These are phyloP conservation scores for Xylaria sp. DNA, from an alignment of 2,329 filamentous ascomycete species.

Conservation along the genomic window DNA sequence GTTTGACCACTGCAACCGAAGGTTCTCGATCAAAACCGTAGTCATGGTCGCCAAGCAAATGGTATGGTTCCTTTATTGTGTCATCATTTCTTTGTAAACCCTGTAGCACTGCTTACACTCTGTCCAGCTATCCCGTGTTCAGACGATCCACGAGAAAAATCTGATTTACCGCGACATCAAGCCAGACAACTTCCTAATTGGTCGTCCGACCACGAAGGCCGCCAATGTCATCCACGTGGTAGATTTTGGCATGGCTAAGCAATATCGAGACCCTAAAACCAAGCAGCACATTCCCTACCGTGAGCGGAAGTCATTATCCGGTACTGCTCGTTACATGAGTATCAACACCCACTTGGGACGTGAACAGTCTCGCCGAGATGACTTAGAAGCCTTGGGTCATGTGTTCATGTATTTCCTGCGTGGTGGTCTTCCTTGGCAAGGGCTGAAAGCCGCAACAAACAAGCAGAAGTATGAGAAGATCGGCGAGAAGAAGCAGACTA, in stretches of 20 bases:
- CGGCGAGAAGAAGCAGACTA: constrained; percentile 99
- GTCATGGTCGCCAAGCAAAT: constrained; percentile 99
- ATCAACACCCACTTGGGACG: constrained; percentile 98
- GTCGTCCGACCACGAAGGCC: constrained; percentile 89
- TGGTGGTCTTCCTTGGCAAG: constrained; percentile 78
- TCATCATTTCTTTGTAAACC: not conserved
- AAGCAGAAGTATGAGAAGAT: constrained; percentile 99
- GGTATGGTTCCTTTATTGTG: constrained; percentile 62
- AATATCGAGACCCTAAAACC: constrained; percentile 98
- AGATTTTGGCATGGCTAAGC: constrained; percentile 99
- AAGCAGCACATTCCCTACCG: constrained; percentile 99
- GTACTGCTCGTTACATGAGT: constrained; percentile 98
- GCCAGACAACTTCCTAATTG: constrained; percentile 98
- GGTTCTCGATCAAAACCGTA: constrained; percentile 96
- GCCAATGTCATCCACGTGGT: constrained; percentile 98
- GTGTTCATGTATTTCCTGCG: constrained; percentile 81
- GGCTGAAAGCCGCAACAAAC: constrained; percentile 78
- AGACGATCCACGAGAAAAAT: constrained; percentile 97
- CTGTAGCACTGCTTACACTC: constrained; percentile 18
- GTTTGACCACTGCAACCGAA: constrained; percentile 95
- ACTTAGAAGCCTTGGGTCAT: constrained; percentile 86
- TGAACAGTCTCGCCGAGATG: constrained; percentile 95
- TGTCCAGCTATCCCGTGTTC: constrained; percentile 83
- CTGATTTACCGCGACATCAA: constrained; percentile 99
- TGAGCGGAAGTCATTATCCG: constrained; percentile 95